phyloP scores from a whole-genome alignment of 345 rosid genomes.

The Moricandia arvensis region DNA sequence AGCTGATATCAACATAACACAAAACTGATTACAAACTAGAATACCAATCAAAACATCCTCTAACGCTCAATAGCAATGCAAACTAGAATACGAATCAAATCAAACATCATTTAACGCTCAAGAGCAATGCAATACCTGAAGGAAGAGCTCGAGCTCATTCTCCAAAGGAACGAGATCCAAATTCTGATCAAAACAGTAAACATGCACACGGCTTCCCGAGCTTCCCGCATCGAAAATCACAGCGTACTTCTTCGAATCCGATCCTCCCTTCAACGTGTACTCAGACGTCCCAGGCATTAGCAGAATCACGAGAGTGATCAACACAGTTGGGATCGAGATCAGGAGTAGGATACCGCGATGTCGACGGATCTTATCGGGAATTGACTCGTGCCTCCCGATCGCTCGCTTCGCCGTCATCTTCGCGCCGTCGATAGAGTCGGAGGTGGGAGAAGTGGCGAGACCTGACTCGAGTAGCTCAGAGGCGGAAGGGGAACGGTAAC shows the following conservation, averaged over 20 bases:
- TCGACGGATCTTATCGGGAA: conserved; percentile 74
- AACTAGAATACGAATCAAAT: neutral
- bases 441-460: conserved; percentile 35
- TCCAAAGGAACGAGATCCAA: conserved; percentile 92
- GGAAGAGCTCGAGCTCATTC: conserved; percentile 83
- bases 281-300: conserved; percentile 61
- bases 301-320: conserved; percentile 59
- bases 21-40: neutral
- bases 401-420: conserved; percentile 60
- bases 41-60: neutral
- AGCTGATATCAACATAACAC: conserved; percentile 38
- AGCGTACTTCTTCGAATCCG: conserved; percentile 53
- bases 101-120: neutral
- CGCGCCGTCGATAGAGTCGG: conserved; percentile 40
- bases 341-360: conserved; percentile 60
- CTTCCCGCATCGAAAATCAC: conserved; percentile 97
- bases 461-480: conserved; percentile 54
- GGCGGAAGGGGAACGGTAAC: conserved; percentile 78
- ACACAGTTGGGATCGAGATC: conserved; percentile 61
- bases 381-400: conserved; percentile 45
- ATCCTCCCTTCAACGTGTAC: conserved; percentile 41
- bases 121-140: conserved; percentile 38
- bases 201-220: conserved; percentile 97
- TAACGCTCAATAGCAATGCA: neutral
- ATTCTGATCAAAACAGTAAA: conserved; percentile 80